These are phyloP conservation scores for Diaporthe sp. DNA, from an alignment of 2,329 filamentous ascomycete genomes.

Conservation along the genomic window DNA sequence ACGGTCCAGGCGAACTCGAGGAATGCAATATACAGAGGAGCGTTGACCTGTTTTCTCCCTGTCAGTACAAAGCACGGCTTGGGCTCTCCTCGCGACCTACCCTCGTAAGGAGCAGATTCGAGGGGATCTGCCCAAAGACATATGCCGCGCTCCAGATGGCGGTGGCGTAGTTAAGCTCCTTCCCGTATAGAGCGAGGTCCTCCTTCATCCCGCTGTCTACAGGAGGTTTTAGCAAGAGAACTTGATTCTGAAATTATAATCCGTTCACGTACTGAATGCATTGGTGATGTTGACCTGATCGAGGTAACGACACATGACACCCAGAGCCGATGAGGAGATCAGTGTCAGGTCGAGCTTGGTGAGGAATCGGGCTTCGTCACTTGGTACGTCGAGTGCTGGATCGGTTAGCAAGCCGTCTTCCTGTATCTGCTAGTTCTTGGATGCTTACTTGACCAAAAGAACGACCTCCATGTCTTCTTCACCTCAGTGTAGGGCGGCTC, in stretches of 20 bases:
- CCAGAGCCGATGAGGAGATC: neutral
- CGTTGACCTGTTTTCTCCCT: neutral
- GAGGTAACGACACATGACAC: conserved; percentile 8
- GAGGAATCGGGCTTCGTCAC: conserved; percentile 5
- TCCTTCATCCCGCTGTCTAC: conserved; percentile 36
- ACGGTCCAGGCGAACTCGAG: conserved; percentile 5
- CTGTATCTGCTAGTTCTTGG: too few species aligned
- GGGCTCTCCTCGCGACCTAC: neutral
- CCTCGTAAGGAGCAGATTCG: conserved; percentile 38
- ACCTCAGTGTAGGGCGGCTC: neutral
- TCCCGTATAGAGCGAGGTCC: conserved; percentile 44
- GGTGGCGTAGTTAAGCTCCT: conserved; percentile 45
- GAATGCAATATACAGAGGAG: conserved; percentile 1
- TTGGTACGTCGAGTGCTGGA: neutral
- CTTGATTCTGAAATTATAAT: accelerated
- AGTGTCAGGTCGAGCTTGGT: conserved; percentile 9
- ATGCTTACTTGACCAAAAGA: neutral
- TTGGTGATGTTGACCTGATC: conserved; percentile 10
- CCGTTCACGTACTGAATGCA: neutral
- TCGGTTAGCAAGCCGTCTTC: neutral
- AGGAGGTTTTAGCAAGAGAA: neutral
- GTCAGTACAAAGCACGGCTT: neutral
- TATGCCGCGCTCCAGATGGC: conserved; percentile 45
- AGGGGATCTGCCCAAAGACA: conserved; percentile 44
- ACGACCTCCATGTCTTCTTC: neutral